phyloP scores from a whole-genome alignment of 306 rosid species.

The Acacia crassicarpa region DNA sequence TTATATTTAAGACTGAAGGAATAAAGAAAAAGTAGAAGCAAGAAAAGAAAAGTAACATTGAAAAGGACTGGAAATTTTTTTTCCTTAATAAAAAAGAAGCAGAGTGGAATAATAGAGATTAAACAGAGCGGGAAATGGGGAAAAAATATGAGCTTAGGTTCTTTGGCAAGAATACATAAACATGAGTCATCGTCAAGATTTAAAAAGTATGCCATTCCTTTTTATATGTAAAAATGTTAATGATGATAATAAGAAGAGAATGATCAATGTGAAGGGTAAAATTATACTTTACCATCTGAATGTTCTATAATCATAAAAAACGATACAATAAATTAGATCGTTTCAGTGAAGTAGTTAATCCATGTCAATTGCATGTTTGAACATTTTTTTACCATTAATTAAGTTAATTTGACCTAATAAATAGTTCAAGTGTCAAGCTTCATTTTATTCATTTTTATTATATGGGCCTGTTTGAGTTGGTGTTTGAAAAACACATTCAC shows the following conservation, averaged over 20 bases:
- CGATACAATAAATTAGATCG: neutral
- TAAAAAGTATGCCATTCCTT: neutral
- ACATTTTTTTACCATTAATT: neutral
- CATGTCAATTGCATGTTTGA: neutral
- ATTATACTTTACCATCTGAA: neutral
- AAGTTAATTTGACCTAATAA: neutral
- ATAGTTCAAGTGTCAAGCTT: neutral
- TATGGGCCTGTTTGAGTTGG: neutral
- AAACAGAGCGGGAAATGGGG: neutral
- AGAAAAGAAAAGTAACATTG: neutral
- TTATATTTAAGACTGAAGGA: no score
- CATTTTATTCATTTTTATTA: neutral
- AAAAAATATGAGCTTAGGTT: neutral
- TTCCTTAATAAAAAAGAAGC: neutral
- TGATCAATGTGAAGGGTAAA: slow-evolving; percentile 34
- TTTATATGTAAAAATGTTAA: neutral
- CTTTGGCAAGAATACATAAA: neutral
- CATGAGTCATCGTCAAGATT: slow-evolving; percentile 5
- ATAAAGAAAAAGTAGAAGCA: neutral
- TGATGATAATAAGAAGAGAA: slow-evolving; percentile 23
- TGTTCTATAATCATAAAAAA: neutral
- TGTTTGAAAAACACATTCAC: no score
- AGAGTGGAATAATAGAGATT: neutral
- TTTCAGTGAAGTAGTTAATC: neutral
- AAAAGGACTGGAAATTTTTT: neutral